Evolutionary conservation across 208 protist species (phyloP).

Genomic region (Borovskyia barvae): DNA sequence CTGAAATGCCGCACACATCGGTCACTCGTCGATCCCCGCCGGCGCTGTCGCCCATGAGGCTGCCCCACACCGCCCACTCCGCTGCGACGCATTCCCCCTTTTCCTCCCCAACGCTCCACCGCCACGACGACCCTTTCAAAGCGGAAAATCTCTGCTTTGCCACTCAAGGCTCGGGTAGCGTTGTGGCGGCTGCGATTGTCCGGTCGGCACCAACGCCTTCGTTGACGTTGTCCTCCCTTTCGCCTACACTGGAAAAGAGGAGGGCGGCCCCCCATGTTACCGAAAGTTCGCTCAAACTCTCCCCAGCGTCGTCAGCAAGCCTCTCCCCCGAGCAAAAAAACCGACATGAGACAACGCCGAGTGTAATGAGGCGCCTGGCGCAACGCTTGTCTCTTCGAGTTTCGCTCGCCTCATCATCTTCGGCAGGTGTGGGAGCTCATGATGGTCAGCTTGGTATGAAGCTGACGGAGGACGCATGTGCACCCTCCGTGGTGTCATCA

Average conservation of each 20-base stretch:
- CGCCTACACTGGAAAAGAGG: not conserved
- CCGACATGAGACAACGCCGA: too few relatives aligned
- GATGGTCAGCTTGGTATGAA: too few relatives aligned
- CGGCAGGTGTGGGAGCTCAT: too few relatives aligned
- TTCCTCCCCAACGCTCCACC: not conserved
- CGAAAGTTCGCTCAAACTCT: too few relatives aligned
- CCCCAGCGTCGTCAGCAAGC: too few relatives aligned
- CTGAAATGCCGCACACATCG: not conserved
- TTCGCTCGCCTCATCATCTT: too few relatives aligned
- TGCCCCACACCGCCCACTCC: not conserved
- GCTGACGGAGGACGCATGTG: too few relatives aligned
- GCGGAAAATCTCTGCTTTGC: conserved; percentile 5
- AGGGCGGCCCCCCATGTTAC: too few relatives aligned
- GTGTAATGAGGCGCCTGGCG: too few relatives aligned
- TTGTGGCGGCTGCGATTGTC: not conserved
- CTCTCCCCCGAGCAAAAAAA: too few relatives aligned
- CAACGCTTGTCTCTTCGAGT: too few relatives aligned
- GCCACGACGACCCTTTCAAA: conserved; percentile 1
- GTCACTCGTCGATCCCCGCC: not conserved
- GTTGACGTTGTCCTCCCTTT: not conserved
- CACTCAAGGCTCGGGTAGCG: conserved; percentile 18
- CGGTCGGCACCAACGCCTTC: not conserved
- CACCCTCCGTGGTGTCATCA: too few relatives aligned
- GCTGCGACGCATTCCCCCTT: not conserved
- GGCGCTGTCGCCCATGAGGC: not conserved